These are phyloP conservation scores for Backusella australiensis DNA, from an alignment of 192 early-diverging fungal genomes.

Conservation along the genomic window DNA sequence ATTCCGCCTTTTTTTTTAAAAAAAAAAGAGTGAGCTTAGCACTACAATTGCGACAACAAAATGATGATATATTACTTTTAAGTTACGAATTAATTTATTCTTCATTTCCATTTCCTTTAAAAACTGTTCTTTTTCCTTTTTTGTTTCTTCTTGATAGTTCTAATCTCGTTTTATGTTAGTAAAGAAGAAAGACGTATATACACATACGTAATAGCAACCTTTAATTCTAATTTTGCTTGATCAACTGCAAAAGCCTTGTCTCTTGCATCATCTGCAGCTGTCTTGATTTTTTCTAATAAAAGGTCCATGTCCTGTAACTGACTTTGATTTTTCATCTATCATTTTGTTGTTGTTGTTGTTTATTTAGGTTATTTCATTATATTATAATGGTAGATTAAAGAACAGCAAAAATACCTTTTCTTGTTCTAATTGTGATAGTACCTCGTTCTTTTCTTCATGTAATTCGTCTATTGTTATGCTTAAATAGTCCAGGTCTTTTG, in stretches of 20 bases:
- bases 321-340: slow-evolving; percentile 15
- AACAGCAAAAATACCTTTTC: slow-evolving; percentile 17
- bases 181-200: not conserved
- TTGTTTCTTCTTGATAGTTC: not conserved
- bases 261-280: slow-evolving; percentile 26
- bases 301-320: slow-evolving; percentile 28
- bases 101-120: not conserved
- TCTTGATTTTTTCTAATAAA: slow-evolving; percentile 33
- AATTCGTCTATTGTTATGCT: slow-evolving; percentile 35
- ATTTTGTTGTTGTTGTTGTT: too few relatives aligned
- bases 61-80: not conserved
- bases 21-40: not conserved
- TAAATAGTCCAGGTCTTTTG: slow-evolving; percentile 33
- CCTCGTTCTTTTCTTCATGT: slow-evolving; percentile 14
- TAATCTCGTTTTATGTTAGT: not conserved
- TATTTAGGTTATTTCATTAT: not conserved
- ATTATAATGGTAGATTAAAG: not conserved
- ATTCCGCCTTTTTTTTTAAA: slow-evolving; percentile 2
- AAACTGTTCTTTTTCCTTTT: not conserved
- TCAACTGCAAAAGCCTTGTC: slow-evolving; percentile 15
- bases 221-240: slow-evolving; percentile 12
- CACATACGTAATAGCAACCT: not conserved
- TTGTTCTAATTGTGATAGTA: slow-evolving; percentile 23
- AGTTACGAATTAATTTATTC: not conserved
- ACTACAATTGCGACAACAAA: not conserved